phyloP scores from a whole-genome alignment of 2,329 filamentous ascomycete genomes.

The Emmonsia crescens region DNA sequence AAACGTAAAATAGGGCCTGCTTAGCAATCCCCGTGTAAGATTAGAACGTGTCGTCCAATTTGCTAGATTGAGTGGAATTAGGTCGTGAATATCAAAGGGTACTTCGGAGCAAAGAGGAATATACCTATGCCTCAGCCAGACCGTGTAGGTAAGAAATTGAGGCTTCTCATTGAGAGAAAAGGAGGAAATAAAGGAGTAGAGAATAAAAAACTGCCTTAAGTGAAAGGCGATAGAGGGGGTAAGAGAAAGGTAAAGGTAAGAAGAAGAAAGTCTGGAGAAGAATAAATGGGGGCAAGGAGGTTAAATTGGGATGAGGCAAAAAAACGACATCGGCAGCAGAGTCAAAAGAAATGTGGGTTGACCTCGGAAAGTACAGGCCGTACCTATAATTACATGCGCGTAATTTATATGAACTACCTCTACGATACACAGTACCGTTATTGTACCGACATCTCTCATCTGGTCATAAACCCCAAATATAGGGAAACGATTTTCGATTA shows the following conservation, averaged over 20 bases:
- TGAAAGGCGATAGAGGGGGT: too few species aligned
- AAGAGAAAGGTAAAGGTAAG: too few species aligned
- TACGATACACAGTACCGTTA: not conserved
- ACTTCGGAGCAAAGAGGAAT: not conserved
- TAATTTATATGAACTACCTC: not conserved
- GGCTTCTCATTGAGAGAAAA: not conserved
- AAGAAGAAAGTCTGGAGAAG: not conserved
- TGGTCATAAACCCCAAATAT: not conserved
- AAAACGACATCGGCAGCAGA: not conserved
- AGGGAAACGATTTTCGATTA: not conserved
- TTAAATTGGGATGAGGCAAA: not conserved
- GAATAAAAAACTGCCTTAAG: not conserved
- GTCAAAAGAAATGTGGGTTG: constrained; percentile 2
- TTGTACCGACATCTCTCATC: not conserved
- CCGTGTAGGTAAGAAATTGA: not conserved
- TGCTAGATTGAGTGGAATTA: not conserved
- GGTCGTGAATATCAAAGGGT: not conserved
- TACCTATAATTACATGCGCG: not conserved
- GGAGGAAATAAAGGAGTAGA: not conserved
- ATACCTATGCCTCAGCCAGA: not conserved
- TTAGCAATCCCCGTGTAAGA: not conserved
- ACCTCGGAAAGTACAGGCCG: constrained; percentile 1
- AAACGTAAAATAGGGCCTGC: not conserved
- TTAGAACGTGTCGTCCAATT: not conserved
- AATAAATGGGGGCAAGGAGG: not conserved